Base-by-base conservation (phyloP, 345 rosid species). In the Raphanus raphanistrum region DNA sequence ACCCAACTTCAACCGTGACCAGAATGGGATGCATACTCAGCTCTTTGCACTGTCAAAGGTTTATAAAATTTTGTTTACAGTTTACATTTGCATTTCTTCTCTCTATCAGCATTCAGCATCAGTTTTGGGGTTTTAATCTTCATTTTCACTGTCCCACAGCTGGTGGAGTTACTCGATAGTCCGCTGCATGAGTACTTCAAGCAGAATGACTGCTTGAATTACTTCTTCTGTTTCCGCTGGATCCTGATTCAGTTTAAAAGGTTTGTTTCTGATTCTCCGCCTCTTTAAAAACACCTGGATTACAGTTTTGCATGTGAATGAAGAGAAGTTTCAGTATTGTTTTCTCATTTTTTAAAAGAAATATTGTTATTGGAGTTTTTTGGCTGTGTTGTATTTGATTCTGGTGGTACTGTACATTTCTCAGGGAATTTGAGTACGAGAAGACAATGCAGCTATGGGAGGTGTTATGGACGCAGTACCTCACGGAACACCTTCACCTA, bases 171-270 rank as follows among this genome's bases (percentile, higher is more conserved):
- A 78, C 84, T 96, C 60, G 99, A 96, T 69, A 64, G 72, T 78
- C 99, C 98, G 2, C 82, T 96, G 87, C 96, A 93, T 65, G 85
- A 87, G 84, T 91, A 96, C 82, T 91, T 93, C 78, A 85, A 81
- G 89, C 92, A 93, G 87, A 91, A 93, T 68, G 98, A 96, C 63
- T 96, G 99, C 84, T 86, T 96, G 92, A 96, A 93, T 85, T 96
- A 89, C 82, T 96, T 96, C 94, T 93, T 96, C 82, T 96, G 99
- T 79, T 96, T 96, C 86, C 99, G 98, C 83, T 96, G 99, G 99
- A 73, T 91, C 81, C 85, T 96, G 36, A 91, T 93, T 68, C 98
- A 93, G 77, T 96, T 96, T 76, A 28, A 28, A 28, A 28, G 31
- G 31, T 28, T 28, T 28, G 4, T 28, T 28, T 28, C 31, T 28